Conservation (phyloP, 2,329 filamentous ascomycete genomes). For the Monosporascus ibericus region DNA sequence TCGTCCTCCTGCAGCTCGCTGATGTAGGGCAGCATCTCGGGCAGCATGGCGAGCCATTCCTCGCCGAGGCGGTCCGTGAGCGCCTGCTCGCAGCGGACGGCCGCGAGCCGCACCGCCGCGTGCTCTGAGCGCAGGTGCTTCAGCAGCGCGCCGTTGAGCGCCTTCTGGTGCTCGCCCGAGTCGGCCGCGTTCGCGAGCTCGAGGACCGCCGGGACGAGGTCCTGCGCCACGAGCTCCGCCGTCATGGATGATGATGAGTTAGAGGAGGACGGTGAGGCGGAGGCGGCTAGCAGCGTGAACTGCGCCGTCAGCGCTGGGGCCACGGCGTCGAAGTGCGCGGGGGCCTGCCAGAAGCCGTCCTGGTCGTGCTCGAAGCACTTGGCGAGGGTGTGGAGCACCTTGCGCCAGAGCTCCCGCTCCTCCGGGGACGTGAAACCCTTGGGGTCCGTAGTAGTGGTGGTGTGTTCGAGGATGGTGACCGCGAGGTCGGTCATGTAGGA, state of each 20-base stretch:
- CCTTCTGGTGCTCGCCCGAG: slow-evolving; percentile 84
- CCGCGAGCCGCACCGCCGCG: slow-evolving; percentile 68
- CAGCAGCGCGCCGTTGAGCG: slow-evolving; percentile 74
- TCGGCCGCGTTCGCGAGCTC: slow-evolving; percentile 76
- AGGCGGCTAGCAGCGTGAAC: slow-evolving; percentile 41
- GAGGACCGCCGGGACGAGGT: slow-evolving; percentile 68
- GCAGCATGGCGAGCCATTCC: slow-evolving; percentile 85
- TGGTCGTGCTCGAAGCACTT: slow-evolving; percentile 83
- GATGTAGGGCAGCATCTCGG: slow-evolving; percentile 95
- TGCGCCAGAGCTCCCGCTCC: slow-evolving; percentile 57
- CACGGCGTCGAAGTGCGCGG: slow-evolving; percentile 74
- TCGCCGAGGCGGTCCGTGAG: slow-evolving; percentile 79
- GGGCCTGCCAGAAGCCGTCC: slow-evolving; percentile 93
- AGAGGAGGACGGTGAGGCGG: slow-evolving; percentile 17
- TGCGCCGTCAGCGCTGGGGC: slow-evolving; percentile 65
- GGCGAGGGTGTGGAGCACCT: slow-evolving; percentile 64
- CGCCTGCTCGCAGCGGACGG: slow-evolving; percentile 73
- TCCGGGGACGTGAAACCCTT: slow-evolving; percentile 33
- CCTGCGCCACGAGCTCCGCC: slow-evolving; percentile 27
- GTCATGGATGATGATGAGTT: not conserved
- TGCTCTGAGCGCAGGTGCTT: slow-evolving; percentile 70
- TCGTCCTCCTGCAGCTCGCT: slow-evolving; percentile 95
- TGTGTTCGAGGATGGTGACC: slow-evolving; percentile 55
- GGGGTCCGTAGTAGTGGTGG: slow-evolving; percentile 45
- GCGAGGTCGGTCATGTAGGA: slow-evolving; percentile 76